Evolutionary conservation across 441 rosid species (phyloP).

Genomic region (Syzygium malaccense): DNA sequence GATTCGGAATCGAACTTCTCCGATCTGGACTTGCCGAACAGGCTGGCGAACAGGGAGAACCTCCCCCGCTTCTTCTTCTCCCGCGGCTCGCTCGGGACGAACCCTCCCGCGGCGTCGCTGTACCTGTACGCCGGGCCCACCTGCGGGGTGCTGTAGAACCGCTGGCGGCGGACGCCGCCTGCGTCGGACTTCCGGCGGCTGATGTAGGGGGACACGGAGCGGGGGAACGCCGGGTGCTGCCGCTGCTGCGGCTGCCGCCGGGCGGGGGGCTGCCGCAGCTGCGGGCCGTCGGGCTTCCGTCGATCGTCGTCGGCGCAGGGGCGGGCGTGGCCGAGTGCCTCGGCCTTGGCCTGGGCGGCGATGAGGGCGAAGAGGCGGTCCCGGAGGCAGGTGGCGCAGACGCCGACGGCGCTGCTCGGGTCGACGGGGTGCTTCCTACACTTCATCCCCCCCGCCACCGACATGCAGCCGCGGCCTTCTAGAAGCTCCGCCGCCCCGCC

Average conservation of each 20-base stretch:
- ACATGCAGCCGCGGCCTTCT: background rate
- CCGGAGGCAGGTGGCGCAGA: constrained; percentile 87
- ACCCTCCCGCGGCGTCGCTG: constrained; percentile 4
- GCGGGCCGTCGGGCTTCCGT: constrained; percentile 2
- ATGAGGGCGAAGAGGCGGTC: constrained; percentile 56
- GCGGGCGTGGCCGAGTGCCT: constrained; percentile 8
- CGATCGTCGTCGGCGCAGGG: background rate
- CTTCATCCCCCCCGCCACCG: constrained; percentile 43
- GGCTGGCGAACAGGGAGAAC: constrained; percentile 32
- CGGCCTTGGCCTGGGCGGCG: constrained; percentile 42
- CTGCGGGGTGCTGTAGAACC: constrained; percentile 57
- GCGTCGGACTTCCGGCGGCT: constrained; percentile 55
- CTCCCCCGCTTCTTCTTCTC: constrained; percentile 25
- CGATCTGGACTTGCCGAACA: constrained; percentile 57
- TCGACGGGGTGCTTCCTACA: constrained; percentile 65
- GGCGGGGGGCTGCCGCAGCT: background rate
- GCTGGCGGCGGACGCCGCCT: constrained; percentile 7
- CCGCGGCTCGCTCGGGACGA: constrained; percentile 1
- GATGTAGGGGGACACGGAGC: constrained; percentile 81
- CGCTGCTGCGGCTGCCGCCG: constrained; percentile 29
- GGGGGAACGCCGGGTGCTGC: constrained; percentile 38
- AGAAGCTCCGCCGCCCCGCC: background rate
- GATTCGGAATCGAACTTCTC: constrained; percentile 27
- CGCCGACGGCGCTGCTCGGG: constrained; percentile 66
- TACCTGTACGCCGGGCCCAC: constrained; percentile 23